Evolutionary conservation across 805 yeast species (phyloP).

Genomic region (Metschnikowia lochheadii): DNA sequence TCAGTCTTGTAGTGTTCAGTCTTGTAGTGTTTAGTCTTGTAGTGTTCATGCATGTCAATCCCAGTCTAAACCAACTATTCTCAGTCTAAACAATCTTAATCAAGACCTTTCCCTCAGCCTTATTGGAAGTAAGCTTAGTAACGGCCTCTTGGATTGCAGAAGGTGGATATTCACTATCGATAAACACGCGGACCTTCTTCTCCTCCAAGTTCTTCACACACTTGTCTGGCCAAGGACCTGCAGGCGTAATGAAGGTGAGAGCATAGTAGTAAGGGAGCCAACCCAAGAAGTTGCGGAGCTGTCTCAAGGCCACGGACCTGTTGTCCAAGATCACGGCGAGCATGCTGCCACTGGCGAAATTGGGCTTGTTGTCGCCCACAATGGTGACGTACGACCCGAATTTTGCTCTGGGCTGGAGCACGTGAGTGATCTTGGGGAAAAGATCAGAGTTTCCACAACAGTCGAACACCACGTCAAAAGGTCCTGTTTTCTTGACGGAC

Average conservation of each 20-base stretch:
- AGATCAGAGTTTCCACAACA: conserved; percentile 57
- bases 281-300: conserved; percentile 16
- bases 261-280: conserved; percentile 27
- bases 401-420: conserved; percentile 41
- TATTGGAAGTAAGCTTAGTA: conserved; percentile 41
- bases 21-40: too few species aligned
- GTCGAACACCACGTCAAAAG: conserved; percentile 63
- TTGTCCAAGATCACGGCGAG: background rate
- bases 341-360: conserved; percentile 20
- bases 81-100: conserved; percentile 22
- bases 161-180: conserved; percentile 53
- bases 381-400: conserved; percentile 50
- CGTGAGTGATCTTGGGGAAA: conserved; percentile 35
- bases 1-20: too few species aligned
- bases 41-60: too few species aligned
- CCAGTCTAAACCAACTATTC: too few species aligned
- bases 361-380: conserved; percentile 50
- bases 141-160: conserved; percentile 50
- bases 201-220: conserved; percentile 40
- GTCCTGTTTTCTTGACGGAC: conserved; percentile 26
- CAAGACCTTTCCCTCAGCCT: conserved; percentile 68
- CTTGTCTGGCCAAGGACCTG: conserved; percentile 17
- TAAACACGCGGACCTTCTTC: conserved; percentile 40
- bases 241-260: conserved; percentile 14
- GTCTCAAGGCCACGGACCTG: conserved; percentile 6